Conservation (phyloP, 331 rosid species). For the Rhamnella rubrinervis region DNA sequence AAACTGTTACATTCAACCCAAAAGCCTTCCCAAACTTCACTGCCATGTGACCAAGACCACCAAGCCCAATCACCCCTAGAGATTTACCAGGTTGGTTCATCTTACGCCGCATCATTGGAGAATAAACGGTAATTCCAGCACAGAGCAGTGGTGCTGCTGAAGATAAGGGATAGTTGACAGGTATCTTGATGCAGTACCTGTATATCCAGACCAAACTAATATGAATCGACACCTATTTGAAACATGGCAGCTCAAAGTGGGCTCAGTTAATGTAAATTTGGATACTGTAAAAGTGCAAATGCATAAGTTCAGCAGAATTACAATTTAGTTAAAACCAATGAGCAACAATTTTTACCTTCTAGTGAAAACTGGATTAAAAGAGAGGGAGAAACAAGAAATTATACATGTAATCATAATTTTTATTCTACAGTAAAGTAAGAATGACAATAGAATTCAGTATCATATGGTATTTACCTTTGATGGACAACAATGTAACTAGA, state of each 20-base stretch:
- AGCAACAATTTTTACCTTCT: no score
- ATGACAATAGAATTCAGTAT: not conserved
- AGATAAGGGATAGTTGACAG: conserved; percentile 66
- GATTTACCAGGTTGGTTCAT: conserved; percentile 83
- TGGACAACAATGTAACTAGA: conserved; percentile 56
- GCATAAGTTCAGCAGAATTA: no score
- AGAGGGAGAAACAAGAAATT: not conserved
- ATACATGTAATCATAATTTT: not conserved
- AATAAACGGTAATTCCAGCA: conserved; percentile 81
- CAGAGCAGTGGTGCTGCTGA: conserved; percentile 85
- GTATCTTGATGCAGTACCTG: conserved; percentile 72
- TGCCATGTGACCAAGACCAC: conserved; percentile 91
- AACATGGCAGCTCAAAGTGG: not conserved
- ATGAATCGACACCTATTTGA: not conserved
- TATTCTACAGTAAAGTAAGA: not conserved
- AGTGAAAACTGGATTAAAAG: not conserved
- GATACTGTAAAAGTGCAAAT: no score
- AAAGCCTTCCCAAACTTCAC: conserved; percentile 85
- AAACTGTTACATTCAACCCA: conserved; percentile 64
- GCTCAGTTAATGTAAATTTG: not conserved
- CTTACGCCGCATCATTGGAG: conserved; percentile 79
- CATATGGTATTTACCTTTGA: conserved; percentile 45
- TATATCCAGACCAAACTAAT: conserved; percentile 3
- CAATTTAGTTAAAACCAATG: no score
- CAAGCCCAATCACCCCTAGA: conserved; percentile 82